These are phyloP conservation scores for Azolla pinnata DNA, from an alignment of 75 land plant genomes.

Conservation along the genomic window DNA sequence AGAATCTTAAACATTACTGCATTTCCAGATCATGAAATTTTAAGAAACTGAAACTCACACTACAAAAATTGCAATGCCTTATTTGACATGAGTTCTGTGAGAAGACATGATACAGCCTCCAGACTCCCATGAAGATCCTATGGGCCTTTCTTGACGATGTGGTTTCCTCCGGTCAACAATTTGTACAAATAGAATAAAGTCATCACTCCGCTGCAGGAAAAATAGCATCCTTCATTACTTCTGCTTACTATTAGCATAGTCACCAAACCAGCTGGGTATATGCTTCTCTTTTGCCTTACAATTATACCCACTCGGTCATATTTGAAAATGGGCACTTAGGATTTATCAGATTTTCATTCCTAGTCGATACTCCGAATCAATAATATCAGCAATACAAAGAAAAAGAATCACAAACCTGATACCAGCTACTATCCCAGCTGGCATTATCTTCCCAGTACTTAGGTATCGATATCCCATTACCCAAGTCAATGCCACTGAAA, in stretches of 20 bases:
- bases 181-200: slow-evolving; percentile 68
- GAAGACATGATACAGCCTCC: too few relatives aligned
- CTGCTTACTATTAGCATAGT: not conserved
- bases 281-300: not conserved
- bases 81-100: too few relatives aligned
- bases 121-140: too few relatives aligned
- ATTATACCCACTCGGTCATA: too few relatives aligned
- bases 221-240: not conserved
- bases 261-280: not conserved
- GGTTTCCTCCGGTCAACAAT: slow-evolving; percentile 72
- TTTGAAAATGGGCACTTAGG: not conserved
- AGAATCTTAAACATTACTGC: too few relatives aligned
- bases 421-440: slow-evolving; percentile 88
- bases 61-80: too few relatives aligned
- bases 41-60: too few relatives aligned
- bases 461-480: slow-evolving; percentile 87
- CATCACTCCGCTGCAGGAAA: slow-evolving; percentile 60
- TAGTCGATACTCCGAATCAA: too few relatives aligned
- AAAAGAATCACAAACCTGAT: slow-evolving; percentile 47
- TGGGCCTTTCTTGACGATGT: slow-evolving; percentile 55
- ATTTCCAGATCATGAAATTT: too few relatives aligned
- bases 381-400: not conserved
- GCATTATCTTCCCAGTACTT: slow-evolving; percentile 84
- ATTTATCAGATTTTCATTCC: too few relatives aligned
- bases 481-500: slow-evolving; percentile 52